These are phyloP conservation scores for Isatis lusitanica DNA, from an alignment of 441 rosid species.

Conservation along the genomic window DNA sequence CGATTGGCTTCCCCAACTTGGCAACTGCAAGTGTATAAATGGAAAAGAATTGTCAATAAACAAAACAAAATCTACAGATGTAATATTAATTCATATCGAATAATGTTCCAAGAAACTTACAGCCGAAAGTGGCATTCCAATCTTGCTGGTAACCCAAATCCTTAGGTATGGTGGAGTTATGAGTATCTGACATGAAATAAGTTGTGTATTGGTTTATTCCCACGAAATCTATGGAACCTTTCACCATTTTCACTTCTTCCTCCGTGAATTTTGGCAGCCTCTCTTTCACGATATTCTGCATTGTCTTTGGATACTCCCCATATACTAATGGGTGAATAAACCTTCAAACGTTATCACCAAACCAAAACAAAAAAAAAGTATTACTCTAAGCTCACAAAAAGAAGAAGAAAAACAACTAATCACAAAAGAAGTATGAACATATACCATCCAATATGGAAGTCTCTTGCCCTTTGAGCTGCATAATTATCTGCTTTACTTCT, in stretches of 20 bases:
- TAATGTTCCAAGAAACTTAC: slow-evolving; percentile 46
- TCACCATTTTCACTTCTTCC: slow-evolving; percentile 75
- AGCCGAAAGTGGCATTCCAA: slow-evolving; percentile 75
- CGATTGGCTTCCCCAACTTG: slow-evolving; percentile 70
- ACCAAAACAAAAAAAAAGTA: neutral
- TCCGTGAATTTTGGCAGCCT: slow-evolving; percentile 79
- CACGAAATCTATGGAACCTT: slow-evolving; percentile 85
- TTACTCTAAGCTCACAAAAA: neutral
- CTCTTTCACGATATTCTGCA: slow-evolving; percentile 67
- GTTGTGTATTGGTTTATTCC: slow-evolving; percentile 93
- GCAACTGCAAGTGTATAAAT: slow-evolving; percentile 44
- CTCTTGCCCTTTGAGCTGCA: slow-evolving; percentile 96
- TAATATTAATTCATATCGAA: neutral
- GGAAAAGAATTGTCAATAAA: neutral
- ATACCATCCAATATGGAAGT: slow-evolving; percentile 96
- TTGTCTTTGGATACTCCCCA: slow-evolving; percentile 86
- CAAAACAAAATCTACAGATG: neutral
- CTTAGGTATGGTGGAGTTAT: slow-evolving; percentile 43
- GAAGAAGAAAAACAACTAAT: neutral
- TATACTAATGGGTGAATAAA: slow-evolving; percentile 87
- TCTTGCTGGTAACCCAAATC: slow-evolving; percentile 75
- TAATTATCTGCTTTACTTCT: slow-evolving; percentile 73
- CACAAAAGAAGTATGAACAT: neutral
- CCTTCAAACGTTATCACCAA: slow-evolving; percentile 40
- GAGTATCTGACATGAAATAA: slow-evolving; percentile 64